A percentile compares a stretch with the other conserved stretches of the same genome.
Evolutionary conservation across 805 yeast species (phyloP).

Genomic region (Hanseniaspora mollemarum): DNA sequence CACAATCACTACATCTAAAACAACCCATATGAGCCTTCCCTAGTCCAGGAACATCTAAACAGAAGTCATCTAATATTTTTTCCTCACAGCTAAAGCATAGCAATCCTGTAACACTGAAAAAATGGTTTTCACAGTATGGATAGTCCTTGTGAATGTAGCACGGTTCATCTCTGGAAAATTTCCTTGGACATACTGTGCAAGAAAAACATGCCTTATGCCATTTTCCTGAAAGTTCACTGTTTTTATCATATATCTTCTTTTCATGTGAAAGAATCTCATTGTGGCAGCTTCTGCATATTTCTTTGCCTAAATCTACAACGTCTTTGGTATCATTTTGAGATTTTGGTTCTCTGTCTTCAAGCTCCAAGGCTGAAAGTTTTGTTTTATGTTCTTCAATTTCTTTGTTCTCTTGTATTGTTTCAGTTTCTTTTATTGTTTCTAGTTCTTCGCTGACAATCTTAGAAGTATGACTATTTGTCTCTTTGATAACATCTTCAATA

Average conservation of each 20-base stretch:
- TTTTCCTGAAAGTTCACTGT: constrained; percentile 63
- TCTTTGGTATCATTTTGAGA: neutral
- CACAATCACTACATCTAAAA: constrained; percentile 11
- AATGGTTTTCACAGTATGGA: constrained; percentile 74
- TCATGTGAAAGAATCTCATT: constrained; percentile 35
- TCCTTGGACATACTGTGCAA: constrained; percentile 52
- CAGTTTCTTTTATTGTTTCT: too few relatives aligned
- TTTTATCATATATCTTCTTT: constrained; percentile 62
- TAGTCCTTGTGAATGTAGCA: constrained; percentile 68
- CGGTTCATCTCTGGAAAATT: constrained; percentile 48
- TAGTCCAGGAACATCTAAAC: constrained; percentile 8
- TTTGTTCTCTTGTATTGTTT: too few relatives aligned
- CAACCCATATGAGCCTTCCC: constrained; percentile 14
- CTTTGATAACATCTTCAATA: too few relatives aligned
- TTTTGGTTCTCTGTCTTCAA: neutral
- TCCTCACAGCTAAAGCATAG: constrained; percentile 7
- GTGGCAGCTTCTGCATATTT: constrained; percentile 56
- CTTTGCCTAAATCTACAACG: too few relatives aligned
- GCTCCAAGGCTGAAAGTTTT: neutral
- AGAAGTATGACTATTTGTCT: too few relatives aligned
- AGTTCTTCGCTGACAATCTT: too few relatives aligned
- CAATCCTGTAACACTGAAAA: constrained; percentile 19
- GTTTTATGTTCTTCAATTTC: too few relatives aligned
- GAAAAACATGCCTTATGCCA: constrained; percentile 87
- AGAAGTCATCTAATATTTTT: constrained; percentile 10